Base-by-base conservation (phyloP, 495 filamentous ascomycete genomes). In the Penicillium canariense region DNA sequence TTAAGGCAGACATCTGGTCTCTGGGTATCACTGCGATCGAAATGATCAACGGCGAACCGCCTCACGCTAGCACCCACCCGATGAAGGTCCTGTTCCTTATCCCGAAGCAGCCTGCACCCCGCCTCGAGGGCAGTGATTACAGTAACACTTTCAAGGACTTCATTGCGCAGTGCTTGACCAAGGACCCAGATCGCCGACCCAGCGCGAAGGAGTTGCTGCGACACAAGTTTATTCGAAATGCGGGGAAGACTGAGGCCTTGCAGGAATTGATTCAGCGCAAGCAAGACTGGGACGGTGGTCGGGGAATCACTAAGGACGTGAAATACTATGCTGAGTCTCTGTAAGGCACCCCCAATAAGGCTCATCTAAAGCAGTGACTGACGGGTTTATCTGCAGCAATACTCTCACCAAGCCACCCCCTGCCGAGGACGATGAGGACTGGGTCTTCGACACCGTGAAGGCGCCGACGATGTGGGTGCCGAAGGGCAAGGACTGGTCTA, bases 51-150 rank as follows among this genome's bases (percentile, higher is more conserved):
- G 94, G 94, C 62, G 92, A 97, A 63, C 94, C 94, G 4, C 94
- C 94, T 1, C 85, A 97, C 67, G 90, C 91, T 11, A 86, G 85
- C 59, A 88, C 86, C 0, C 94, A 98, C 68, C 95, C 94, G 7
- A 98, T 98, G 94, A 98, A 98, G 69, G 91, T 97, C 14, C 77
- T 98, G n/a, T 96, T 98, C 71, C 77, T 91, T 45, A 98, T 98
- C 58, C 94, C 94, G 0, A 97, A 97, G 75, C 87, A 88, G 49
- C 82, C 89, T 10, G 87, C 94, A 5, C 91, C 94, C 34, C 81
- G 84, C 48, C 77, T 98, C 3, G 90, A 96, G 66, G 94, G 95
- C 15, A 79, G 79, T 51, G 78, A 87, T 56, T 96, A 90, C 68
- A 94, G 90, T 67, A 87, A 79, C 59, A 87, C 91, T 22, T 96